Evolutionary conservation across 2,329 filamentous ascomycete genomes (phyloP), one percentile per base, ranked within the genome.

Genomic region (Colletotrichum viniferum): DNA sequence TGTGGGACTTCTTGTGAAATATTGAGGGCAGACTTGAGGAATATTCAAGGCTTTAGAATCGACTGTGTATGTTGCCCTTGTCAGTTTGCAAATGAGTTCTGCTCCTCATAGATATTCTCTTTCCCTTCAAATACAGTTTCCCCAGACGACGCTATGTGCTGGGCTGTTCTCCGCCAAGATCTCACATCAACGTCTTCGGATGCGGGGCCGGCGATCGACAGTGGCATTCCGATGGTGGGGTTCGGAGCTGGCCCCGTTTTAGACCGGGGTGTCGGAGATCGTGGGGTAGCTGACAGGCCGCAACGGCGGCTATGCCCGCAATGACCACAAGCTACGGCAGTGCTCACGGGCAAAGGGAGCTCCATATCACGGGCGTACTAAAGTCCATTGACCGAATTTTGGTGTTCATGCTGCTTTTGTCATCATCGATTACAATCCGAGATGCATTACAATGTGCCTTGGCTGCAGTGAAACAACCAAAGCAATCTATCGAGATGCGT

Each of bases 41-140:
- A 1, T 43, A n/a, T 43, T 43, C 2, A 6, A 12, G 4, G 38
- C 38, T 10, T 43, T n/a, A 18, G 2, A 43, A 10, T 43, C 5
- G 38, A 2, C 9, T 43, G 38, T 43, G 38, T 43, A 5, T 38
- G 38, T 43, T 43, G 4, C 16, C 9, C 2, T 43, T 43, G 0
- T 4, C 38, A 43, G 38, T 43, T 43, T 43, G 2, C 18, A 2
- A 43, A 6, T 10, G 18, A 0, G 1, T 9, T 18, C 18, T 43
- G 0, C 5, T n/a, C 0, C 8, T 3, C 5, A 43, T 10, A n/a
- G 5, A 43, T 43, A 3, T 43, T n/a, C 8, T 10, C 2, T 18
- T 43, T 10, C 38, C 18, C 38, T 43, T 12, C 38, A 43, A 43
- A 10, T 43, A n/a, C 38, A 43, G 18, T 43, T 43, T 43, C 18